These are phyloP conservation scores for Pleurotus tuoliensis DNA, from an alignment of 768 basidiomycete species.

Conservation along the genomic window DNA sequence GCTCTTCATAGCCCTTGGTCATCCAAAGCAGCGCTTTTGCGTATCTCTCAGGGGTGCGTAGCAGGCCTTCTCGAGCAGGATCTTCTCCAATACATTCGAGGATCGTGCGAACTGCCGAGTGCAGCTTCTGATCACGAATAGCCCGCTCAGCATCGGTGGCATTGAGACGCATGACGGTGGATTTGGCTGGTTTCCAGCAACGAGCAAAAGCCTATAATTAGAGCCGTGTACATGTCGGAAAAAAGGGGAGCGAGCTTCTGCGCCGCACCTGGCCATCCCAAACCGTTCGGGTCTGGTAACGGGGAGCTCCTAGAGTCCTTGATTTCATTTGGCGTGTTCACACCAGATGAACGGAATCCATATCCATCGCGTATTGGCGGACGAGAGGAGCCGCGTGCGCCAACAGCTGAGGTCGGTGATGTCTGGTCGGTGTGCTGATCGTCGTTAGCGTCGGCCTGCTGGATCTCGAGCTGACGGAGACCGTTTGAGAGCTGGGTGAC, in stretches of 20 bases:
- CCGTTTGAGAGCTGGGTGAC: constrained; percentile 39
- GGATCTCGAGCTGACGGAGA: constrained; percentile 43
- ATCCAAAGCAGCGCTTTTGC: constrained; percentile 98
- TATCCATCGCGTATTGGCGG: constrained; percentile 67
- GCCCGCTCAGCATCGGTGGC: constrained; percentile 71
- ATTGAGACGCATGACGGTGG: constrained; percentile 79
- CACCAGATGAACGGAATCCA: constrained; percentile 75
- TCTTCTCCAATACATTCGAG: constrained; percentile 99
- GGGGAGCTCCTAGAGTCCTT: constrained; percentile 13
- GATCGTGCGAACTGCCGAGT: constrained; percentile 82
- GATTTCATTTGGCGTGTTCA: constrained; percentile 51
- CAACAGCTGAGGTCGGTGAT: background rate
- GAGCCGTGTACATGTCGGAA: background rate
- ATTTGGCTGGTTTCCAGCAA: constrained; percentile 61
- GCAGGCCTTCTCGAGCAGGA: constrained; percentile 89
- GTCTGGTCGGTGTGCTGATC: background rate
- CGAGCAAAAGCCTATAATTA: constrained; percentile 9
- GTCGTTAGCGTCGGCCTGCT: constrained; percentile 14
- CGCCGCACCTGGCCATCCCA: constrained; percentile 86
- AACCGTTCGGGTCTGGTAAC: constrained; percentile 62
- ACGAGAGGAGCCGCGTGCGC: constrained; percentile 7
- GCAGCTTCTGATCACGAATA: constrained; percentile 72
- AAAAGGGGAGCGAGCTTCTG: background rate
- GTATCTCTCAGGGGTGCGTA: constrained; percentile 91
- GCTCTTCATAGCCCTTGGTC: constrained; percentile 98